Evolutionary conservation across 139 green algal genomes (phyloP), one percentile per base, ranked within the genome.

Genomic region (Tetraselmis striata): DNA sequence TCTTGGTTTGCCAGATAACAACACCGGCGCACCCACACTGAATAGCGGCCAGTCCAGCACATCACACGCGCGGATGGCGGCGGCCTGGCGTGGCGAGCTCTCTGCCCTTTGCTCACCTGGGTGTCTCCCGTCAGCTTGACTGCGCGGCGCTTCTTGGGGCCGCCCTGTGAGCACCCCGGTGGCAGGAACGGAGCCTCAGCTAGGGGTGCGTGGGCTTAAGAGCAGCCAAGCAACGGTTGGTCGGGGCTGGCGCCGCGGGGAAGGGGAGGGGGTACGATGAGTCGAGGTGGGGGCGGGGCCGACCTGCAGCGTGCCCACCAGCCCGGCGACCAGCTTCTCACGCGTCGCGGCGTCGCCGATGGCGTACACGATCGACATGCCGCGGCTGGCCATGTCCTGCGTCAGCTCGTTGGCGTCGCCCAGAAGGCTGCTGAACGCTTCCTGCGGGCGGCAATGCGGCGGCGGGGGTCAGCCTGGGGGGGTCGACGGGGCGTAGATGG

Each of bases 331-430:
- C 77, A 98, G 88, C 85, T 87, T 32, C 81, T 92, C 81, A 25
- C 84, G 83, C 1, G 83, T 85, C 1, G 59, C 59, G 2, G 83
- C 89, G 29, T 94, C 90, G 0, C 92, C 94, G 31, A 93, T 81
- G 25, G 83, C 81, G 86, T 98, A 98, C 25, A 95, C 89, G 67
- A 94, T 84, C 0, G 85, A 91, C 79, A 98, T 88, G 2, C 94
- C 96, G 0, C 90, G 89, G 0, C 86, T 91, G 0, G 93, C 92
- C 88, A 96, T 93, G 85, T 95, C 93, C 87, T 93, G 88, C 1
- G 93, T 96, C 18, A 96, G 87, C 83, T 97, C 94, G 83, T 94
- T 92, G 31, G 79, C 26, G 81, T 98, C 95, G 0, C 92, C 95
- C 83, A 98, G 90, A 82, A 97, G 89, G 2, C 80, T 45, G 0